A percentile compares a stretch with the other conserved stretches of the same genome.
phyloP scores from a whole-genome alignment of 2,329 filamentous ascomycete genomes.

The Hypoxylon sp. region DNA sequence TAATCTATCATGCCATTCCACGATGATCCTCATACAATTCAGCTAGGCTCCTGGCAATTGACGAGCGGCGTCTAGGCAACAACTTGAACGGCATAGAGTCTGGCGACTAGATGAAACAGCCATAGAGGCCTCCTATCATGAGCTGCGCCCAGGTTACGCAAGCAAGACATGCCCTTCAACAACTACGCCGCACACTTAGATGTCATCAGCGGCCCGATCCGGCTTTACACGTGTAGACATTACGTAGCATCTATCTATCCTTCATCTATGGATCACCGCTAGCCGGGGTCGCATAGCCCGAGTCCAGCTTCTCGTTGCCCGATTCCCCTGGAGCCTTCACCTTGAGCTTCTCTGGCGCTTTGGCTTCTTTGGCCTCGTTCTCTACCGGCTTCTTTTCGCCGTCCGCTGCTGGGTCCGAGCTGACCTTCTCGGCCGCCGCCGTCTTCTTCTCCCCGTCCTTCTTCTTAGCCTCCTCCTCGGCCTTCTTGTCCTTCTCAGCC shows the following conservation, averaged over 20 bases:
- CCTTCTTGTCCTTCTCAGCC: slow-evolving; percentile 51
- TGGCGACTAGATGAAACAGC: background rate
- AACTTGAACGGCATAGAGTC: too few species aligned
- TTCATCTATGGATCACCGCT: slow-evolving; percentile 36
- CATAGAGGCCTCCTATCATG: background rate
- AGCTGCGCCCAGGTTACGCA: background rate
- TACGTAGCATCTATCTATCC: slow-evolving; percentile 3
- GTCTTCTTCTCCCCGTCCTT: slow-evolving; percentile 37
- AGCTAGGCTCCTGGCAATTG: too few species aligned
- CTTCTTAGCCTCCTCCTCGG: slow-evolving; percentile 44
- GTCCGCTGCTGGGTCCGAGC: slow-evolving; percentile 47
- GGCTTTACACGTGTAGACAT: background rate
- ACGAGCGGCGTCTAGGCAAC: background rate
- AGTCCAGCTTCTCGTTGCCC: slow-evolving; percentile 26
- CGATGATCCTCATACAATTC: slow-evolving; percentile 10
- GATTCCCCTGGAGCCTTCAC: background rate
- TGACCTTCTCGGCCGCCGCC: slow-evolving; percentile 31
- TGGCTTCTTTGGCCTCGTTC: slow-evolving; percentile 39
- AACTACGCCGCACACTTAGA: background rate
- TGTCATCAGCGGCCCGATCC: background rate
- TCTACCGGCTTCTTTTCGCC: slow-evolving; percentile 50
- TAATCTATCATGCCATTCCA: slow-evolving; percentile 17
- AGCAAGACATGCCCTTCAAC: background rate
- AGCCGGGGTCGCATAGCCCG: slow-evolving; percentile 39
- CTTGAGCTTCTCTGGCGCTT: slow-evolving; percentile 13